phyloP scores from a whole-genome alignment of 1,284 basidiomycete species.

The Ustilago shanxiensis region DNA sequence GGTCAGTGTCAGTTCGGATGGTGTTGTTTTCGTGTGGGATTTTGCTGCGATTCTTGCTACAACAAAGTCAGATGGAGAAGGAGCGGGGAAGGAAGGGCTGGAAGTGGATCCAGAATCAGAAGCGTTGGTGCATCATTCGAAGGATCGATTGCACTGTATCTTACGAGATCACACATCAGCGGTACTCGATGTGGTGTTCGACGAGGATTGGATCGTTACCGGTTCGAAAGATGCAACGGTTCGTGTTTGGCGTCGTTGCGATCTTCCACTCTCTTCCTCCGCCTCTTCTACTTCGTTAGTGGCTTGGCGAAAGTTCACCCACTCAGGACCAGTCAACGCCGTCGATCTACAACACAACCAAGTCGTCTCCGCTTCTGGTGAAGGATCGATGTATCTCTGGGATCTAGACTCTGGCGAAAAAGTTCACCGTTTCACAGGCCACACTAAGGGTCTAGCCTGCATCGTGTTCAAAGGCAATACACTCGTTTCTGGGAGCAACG shows the following conservation, averaged over 20 bases:
- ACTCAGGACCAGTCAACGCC: conserved; percentile 52
- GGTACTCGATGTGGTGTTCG: conserved; percentile 54
- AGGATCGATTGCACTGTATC: conserved; percentile 23
- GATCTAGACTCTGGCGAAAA: conserved; percentile 39
- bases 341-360: conserved; percentile 37
- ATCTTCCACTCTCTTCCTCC: conserved; percentile 10
- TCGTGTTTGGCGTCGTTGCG: conserved; percentile 52
- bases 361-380: conserved; percentile 57
- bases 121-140: conserved; percentile 23
- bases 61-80: not conserved
- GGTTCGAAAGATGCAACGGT: conserved; percentile 59
- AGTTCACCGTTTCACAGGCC: conserved; percentile 44
- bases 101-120: conserved; percentile 16
- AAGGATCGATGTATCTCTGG: conserved; percentile 58
- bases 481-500: conserved; percentile 57
- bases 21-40: conserved; percentile 57
- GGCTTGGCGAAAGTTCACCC: conserved; percentile 30
- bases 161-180: conserved; percentile 47
- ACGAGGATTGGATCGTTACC: conserved; percentile 53
- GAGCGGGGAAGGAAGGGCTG: not conserved
- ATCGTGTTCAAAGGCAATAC: conserved; percentile 39
- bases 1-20: conserved; percentile 58
- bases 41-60: conserved; percentile 38
- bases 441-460: conserved; percentile 59
- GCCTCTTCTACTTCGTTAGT: not conserved